phyloP scores from a whole-genome alignment of 768 basidiomycete genomes.

The Psilocybe tampanensis region DNA sequence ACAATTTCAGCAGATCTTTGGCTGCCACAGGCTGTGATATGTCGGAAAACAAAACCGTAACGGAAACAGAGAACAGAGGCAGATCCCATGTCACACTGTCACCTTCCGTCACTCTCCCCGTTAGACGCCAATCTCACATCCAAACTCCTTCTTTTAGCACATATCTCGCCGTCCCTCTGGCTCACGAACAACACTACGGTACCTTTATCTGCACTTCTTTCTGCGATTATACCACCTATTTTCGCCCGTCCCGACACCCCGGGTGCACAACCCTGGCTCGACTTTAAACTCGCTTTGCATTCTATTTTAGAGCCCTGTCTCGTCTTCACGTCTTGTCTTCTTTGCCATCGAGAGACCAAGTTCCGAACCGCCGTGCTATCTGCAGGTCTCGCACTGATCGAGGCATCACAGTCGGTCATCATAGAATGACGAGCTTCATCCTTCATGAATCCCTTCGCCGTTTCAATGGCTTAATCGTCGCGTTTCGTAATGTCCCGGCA shows the following conservation, averaged over 20 bases:
- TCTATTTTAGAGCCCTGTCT: slow-evolving; percentile 1
- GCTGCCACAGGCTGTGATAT: slow-evolving; percentile 5
- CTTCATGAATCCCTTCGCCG: background rate
- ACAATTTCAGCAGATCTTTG: slow-evolving; percentile 6
- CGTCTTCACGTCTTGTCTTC: too few relatives aligned
- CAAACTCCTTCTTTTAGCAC: background rate
- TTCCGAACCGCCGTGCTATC: slow-evolving; percentile 11
- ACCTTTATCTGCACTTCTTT: slow-evolving; percentile 2
- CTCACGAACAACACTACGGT: slow-evolving; percentile 3
- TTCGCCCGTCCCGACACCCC: background rate
- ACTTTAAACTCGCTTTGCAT: background rate
- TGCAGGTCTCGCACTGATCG: background rate
- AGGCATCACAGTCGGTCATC: background rate
- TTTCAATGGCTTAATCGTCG: background rate
- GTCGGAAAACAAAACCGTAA: background rate
- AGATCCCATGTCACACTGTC: slow-evolving; percentile 4
- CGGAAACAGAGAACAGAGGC: background rate
- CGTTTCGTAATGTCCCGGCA: background rate
- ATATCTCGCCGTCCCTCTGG: background rate
- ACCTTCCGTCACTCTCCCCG: background rate
- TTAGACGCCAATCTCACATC: background rate
- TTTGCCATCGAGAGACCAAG: background rate
- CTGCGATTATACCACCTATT: slow-evolving; percentile 2
- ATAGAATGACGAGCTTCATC: background rate
- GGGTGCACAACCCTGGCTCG: background rate